Evolutionary conservation across 306 rosid species (phyloP), one percentile per base, ranked within the genome.

Genomic region (Glycine tomentella): DNA sequence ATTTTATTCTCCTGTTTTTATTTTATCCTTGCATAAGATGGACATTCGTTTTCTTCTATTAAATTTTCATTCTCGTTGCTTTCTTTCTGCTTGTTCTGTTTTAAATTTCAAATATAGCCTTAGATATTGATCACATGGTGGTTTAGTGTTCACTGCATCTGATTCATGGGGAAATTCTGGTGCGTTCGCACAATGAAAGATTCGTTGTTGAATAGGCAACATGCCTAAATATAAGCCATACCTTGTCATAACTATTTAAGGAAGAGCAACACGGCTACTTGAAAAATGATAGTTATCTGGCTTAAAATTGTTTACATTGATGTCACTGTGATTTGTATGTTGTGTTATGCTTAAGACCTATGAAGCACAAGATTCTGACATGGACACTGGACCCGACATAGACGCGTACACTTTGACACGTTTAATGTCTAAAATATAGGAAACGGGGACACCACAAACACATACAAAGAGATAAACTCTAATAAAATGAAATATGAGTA

Each of bases 81-180:
- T 42, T 14, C 42, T 50, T 68, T 34, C 9, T 53, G 77, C 79
- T 53, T 79, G 9, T 72, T 83, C 67, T 40, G 58, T 66, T 79
- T 52, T 5, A 31, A 5, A 25, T 33, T 62, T 62, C 38, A 63
- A 40, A 14, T 72, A 8, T 46, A 6, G 45, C 51, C 13, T 16
- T 57, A 33, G 34, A 13, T 73, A 9, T 68, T 38, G 42, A 65
- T 72, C 31, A 16, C 52, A 46, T 45, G 66, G 33, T 69, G 49
- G 48, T 25, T 58, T 52, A 10, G 46, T 53, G 11, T 25, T 25
- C 0, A 2, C 53, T 46, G 69, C 56, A 14, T 65, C 56, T 34
- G 25, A 55, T 56, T 45, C 63, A 1, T 44, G 36, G 15, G 53
- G 36, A 52, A 42, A 33, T 62, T 77, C 48, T 36, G 9, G 69